A percentile compares a stretch with the other conserved stretches of the same genome.
Evolutionary conservation across 805 yeast species (phyloP).

Genomic region (Lipomyces chichibuensis): DNA sequence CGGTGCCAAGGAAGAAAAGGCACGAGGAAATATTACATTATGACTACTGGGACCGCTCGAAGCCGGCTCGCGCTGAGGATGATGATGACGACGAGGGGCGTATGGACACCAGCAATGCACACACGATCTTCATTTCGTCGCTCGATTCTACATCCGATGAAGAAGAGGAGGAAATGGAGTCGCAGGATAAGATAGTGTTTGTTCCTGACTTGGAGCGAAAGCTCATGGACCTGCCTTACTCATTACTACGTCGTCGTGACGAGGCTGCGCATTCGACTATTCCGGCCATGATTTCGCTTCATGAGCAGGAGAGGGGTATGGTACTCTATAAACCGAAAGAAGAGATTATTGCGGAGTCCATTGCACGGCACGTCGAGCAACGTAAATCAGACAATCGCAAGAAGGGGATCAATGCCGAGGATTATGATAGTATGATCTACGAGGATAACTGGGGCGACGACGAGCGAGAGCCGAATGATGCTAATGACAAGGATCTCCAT

Average conservation of each 20-base stretch:
- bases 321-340: slow-evolving; percentile 32
- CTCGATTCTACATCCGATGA: slow-evolving; percentile 21
- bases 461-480: slow-evolving; percentile 19
- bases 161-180: slow-evolving; percentile 16
- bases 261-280: slow-evolving; percentile 9
- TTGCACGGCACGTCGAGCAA: slow-evolving; percentile 24
- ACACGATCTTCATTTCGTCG: slow-evolving; percentile 31
- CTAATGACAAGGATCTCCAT: slow-evolving; percentile 3
- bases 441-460: slow-evolving; percentile 29
- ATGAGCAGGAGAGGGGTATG: slow-evolving; percentile 17
- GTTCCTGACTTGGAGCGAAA: slow-evolving; percentile 30
- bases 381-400: not conserved
- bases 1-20: slow-evolving; percentile 18
- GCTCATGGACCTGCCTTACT: slow-evolving; percentile 27
- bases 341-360: slow-evolving; percentile 31
- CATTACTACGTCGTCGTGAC: slow-evolving; percentile 16
- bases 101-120: slow-evolving; percentile 31
- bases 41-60: slow-evolving; percentile 33
- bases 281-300: slow-evolving; percentile 8
- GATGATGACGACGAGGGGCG: slow-evolving; percentile 15
- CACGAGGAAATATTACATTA: slow-evolving; percentile 26
- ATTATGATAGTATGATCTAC: slow-evolving; percentile 5
- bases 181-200: slow-evolving; percentile 13
- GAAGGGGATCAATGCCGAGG: not conserved
- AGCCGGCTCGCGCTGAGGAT: slow-evolving; percentile 6